These are phyloP conservation scores for Entonaema liquescens DNA, from an alignment of 495 filamentous ascomycete genomes.

Conservation along the genomic window DNA sequence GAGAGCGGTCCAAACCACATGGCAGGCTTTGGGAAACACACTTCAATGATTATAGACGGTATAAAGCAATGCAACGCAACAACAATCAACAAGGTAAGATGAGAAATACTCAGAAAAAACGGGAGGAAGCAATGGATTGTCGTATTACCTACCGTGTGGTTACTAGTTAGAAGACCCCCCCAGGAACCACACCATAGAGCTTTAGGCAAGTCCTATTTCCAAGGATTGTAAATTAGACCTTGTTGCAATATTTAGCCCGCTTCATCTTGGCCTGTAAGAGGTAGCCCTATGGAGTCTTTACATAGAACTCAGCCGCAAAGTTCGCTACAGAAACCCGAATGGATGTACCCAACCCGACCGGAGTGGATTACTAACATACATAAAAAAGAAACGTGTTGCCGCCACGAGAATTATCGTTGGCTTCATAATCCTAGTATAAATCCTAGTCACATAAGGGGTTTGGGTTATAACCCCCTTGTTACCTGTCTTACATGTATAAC, in stretches of 20 bases:
- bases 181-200: not conserved
- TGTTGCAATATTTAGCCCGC: not conserved
- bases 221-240: not conserved
- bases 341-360: too few species aligned
- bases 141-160: not conserved
- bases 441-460: not conserved
- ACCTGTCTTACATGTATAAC: not conserved
- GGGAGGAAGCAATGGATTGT: not conserved
- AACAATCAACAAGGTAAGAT: not conserved
- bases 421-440: not conserved
- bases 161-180: not conserved
- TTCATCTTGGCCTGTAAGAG: not conserved
- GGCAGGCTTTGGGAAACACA: not conserved
- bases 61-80: not conserved
- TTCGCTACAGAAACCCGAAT: not conserved
- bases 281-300: not conserved
- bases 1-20: slow-evolving; percentile 30
- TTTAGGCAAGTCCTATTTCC: not conserved
- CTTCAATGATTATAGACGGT: not conserved
- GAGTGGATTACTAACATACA: too few species aligned
- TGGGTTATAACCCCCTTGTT: too few species aligned
- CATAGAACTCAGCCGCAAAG: not conserved
- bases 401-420: not conserved
- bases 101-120: not conserved
- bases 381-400: not conserved